Conservation (phyloP, 73 alveolate genomes). For the Durusdinium trenchii region DNA sequence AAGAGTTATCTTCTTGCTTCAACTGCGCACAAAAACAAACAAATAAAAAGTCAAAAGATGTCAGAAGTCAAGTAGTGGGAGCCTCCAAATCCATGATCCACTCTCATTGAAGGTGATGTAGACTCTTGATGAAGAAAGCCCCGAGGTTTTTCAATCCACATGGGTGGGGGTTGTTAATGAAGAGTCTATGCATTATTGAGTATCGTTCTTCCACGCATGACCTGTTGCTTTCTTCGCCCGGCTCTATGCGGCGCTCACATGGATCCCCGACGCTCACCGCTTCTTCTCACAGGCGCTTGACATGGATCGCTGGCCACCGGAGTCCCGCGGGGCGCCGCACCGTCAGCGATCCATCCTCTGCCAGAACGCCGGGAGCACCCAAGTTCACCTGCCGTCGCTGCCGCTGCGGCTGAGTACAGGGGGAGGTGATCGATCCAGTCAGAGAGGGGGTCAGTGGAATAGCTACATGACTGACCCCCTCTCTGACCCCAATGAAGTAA, state of each 20-base stretch:
- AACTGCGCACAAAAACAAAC: too few species aligned
- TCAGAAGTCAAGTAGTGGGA: too few species aligned
- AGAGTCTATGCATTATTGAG: not conserved
- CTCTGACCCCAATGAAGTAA: too few species aligned
- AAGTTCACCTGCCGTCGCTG: constrained; percentile 32
- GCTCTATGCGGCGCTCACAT: not conserved
- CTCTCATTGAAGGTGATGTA: too few species aligned
- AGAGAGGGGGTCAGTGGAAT: too few species aligned
- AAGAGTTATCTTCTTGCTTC: too few species aligned
- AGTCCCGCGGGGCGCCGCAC: not conserved
- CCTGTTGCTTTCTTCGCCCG: not conserved
- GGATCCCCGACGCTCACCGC: not conserved
- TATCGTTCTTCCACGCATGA: not conserved
- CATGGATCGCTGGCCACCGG: not conserved
- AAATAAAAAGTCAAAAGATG: too few species aligned
- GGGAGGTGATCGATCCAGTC: too few species aligned
- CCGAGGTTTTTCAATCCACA: too few species aligned
- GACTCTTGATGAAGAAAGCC: too few species aligned
- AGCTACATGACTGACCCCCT: too few species aligned
- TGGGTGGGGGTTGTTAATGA: not conserved
- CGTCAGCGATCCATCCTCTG: constrained; percentile 39
- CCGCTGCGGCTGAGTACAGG: not conserved
- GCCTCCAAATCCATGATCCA: too few species aligned
- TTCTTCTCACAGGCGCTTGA: not conserved
- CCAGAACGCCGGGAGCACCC: constrained; percentile 50